Evolutionary conservation across 139 green algal genomes (phyloP).

Genomic region (Chlamydomonas eustigma): DNA sequence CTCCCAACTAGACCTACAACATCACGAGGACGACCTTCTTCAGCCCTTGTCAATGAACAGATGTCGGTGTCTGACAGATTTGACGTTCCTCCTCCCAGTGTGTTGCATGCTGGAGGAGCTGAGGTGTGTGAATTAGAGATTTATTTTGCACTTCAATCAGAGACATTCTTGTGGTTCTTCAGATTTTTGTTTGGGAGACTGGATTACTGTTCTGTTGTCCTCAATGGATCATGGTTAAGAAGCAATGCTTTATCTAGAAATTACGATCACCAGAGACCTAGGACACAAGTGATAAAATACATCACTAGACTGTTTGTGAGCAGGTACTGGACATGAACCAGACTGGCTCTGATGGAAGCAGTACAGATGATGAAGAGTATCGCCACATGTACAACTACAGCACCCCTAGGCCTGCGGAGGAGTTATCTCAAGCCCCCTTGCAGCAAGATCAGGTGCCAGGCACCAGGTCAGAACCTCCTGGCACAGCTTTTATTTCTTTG

Average conservation of each 20-base stretch:
- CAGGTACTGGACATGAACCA: neutral
- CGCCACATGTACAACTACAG: slow-evolving; percentile 10
- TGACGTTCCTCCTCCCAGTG: neutral
- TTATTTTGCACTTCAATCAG: no score
- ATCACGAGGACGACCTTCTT: slow-evolving; percentile 2
- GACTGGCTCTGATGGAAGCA: neutral
- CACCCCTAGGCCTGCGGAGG: neutral
- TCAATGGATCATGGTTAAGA: no score
- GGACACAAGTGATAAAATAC: no score
- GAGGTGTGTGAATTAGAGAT: neutral
- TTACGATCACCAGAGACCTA: no score
- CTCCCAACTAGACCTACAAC: slow-evolving; percentile 21
- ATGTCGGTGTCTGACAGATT: neutral
- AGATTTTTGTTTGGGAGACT: no score
- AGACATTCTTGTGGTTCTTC: no score
- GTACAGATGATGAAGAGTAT: slow-evolving; percentile 1
- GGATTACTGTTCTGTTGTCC: no score
- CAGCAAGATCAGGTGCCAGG: neutral
- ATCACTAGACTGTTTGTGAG: no score
- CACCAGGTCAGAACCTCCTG: neutral
- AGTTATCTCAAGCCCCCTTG: neutral
- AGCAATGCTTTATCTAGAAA: no score
- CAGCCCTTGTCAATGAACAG: neutral
- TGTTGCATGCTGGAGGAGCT: neutral
- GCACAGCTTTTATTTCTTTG: neutral